These are phyloP conservation scores for Periglandula ipomoeae DNA, from an alignment of 2,329 filamentous ascomycete genomes.

Conservation along the genomic window DNA sequence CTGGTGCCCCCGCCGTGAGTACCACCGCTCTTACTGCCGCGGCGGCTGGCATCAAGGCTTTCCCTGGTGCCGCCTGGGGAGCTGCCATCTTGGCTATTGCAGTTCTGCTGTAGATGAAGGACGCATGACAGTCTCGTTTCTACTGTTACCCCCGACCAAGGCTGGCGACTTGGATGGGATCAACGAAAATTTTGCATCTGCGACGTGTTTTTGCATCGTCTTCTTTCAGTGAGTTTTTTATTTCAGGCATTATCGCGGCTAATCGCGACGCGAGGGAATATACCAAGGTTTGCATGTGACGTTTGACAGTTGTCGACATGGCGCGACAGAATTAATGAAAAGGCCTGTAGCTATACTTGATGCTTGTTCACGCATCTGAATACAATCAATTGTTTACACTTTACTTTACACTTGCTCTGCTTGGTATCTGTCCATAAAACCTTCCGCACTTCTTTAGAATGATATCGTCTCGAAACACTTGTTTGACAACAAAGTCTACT, in stretches of 20 bases:
- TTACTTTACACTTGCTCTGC: not conserved
- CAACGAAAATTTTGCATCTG: not conserved
- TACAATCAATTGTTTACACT: not conserved
- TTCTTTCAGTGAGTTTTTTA: not conserved
- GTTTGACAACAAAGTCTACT: not conserved
- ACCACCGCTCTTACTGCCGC: constrained; percentile 22
- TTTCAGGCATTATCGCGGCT: not conserved
- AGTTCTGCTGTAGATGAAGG: constrained; percentile 15
- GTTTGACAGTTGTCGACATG: not conserved
- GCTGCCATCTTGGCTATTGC: constrained; percentile 18
- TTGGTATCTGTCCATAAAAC: not conserved
- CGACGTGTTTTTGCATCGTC: not conserved
- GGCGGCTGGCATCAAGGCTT: constrained; percentile 14
- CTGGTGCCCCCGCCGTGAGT: constrained; percentile 16
- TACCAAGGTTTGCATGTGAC: constrained; percentile 3
- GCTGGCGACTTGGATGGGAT: not conserved
- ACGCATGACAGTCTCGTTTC: not conserved
- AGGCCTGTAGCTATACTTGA: constrained; percentile 4
- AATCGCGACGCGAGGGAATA: not conserved
- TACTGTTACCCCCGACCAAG: not conserved
- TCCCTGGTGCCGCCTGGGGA: constrained; percentile 17
- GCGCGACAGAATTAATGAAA: not conserved
- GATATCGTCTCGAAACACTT: not conserved
- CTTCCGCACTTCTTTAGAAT: not conserved
- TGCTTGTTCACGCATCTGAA: constrained; percentile 2